Evolutionary conservation across 768 basidiomycete species (phyloP), one percentile per base, ranked within the genome.

Genomic region (Mycena polygramma): DNA sequence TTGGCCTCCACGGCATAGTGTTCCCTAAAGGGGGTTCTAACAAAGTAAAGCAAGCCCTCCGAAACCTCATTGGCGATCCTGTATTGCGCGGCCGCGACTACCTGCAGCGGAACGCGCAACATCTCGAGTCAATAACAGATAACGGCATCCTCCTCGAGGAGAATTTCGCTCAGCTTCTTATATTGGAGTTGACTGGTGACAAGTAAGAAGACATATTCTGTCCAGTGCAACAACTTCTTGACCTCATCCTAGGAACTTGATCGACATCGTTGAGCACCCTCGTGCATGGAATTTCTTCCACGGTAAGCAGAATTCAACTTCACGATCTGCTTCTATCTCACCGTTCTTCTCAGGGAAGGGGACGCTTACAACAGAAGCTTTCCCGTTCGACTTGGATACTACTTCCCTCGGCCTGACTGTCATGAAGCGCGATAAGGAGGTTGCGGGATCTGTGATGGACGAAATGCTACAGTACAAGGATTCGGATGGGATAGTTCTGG

Each of bases 141-240:
- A 76, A 64, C 17, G 84, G 85, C 26, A 72, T 83, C 2, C 72
- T 78, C 20, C 72, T 88, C 24, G 71, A 80, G 37, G 88, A 90
- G 75, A 90, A 90, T 72, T 90, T 90, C 66, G 83, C 89, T 6
- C 89, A 90, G 70, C 82, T 91, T 8, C 79, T 91, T 8, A 87
- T 90, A 48, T 77, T 89, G 17, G 90, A 91, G 63, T 79, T 82
- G 2, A 90, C 88, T 0, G 72, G 77, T 11, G 81, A 89, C 73
- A 75, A 71, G 87, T 73, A 74, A 73, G 87, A 72, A 59, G 39
- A 17, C 43, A 49, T 64, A 22, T 39, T 71, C 53, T 39, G 45
- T 41, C 22, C 61, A 41, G 20, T 7, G 19, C 26, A n/a, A 37
- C 54, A 53, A 20, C 37, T 36, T 43, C 22, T 53, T 43, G 37